Base-by-base conservation (phyloP, 768 basidiomycete species). In the Mycena filopes region DNA sequence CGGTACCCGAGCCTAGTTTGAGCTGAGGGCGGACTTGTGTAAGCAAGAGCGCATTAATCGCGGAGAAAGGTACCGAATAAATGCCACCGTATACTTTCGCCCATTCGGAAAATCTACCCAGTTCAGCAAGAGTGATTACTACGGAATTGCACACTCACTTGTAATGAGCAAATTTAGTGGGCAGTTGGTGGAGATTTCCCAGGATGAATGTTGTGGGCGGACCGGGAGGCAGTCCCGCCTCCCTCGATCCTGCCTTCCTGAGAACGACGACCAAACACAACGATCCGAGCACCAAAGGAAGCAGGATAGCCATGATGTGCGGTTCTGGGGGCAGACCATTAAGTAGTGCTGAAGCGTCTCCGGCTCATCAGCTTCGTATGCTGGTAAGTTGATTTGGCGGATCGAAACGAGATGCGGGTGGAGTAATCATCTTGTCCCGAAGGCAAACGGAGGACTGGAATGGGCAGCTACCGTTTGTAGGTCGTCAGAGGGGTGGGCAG, bases 81-180 rank as follows among this genome's bases (percentile, higher is more conserved):
- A 77, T 66, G 2, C 73, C 75, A 4, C 76, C 76, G 42, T 76
- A 76, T 31, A 54, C 26, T 20, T 65, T 58, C 1, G 76, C 72
- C 76, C 75, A 76, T 64, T 73, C 72, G 8, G 75, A 72, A 26
- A 77, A 71, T 49, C 73, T 77, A 38, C 1, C 8, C 23, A 10
- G 13, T 10, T 7, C 23, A 23, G 1, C 0, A 15, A 20, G 40
- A 12, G 16, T 7, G 28, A 33, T 4, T 4, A 23, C 5, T 9
- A 15, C 9, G 36, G 4, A 16, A 21, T 15, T 18, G 10, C 11
- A 16, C 21, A 62, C 45, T 1, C 49, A 66, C 70, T 69, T 62
- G 54, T 55, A 48, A 45, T 69, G 64, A 16, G 53, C 46, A n/a
- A 26, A 66, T 40, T 63, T 40, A 1, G 58, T 55, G 7, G 66